Conservation (phyloP, 805 yeast genomes). For the Metschnikowia lunata region DNA sequence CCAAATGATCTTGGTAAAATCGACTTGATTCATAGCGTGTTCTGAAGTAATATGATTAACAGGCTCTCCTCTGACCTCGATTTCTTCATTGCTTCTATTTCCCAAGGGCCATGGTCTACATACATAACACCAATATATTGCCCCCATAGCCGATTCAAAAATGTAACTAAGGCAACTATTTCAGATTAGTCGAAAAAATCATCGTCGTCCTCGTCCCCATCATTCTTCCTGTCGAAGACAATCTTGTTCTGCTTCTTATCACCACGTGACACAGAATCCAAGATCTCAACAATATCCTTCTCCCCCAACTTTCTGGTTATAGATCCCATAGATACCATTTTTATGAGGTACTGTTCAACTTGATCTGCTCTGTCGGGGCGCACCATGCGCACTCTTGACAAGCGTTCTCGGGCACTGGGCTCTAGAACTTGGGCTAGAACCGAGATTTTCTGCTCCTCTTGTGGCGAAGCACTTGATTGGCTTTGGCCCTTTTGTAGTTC, state of each 20-base stretch:
- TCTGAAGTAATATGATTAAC: too few relatives aligned
- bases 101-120: too few relatives aligned
- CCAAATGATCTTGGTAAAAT: too few relatives aligned
- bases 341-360: conserved; percentile 75
- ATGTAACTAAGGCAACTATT: too few relatives aligned
- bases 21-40: too few relatives aligned
- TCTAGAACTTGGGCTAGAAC: conserved; percentile 67
- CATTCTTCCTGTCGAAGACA: conserved; percentile 47
- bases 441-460: conserved; percentile 36
- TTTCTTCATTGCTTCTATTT: too few relatives aligned
- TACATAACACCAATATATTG: too few relatives aligned
- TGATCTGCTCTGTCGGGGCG: conserved; percentile 87
- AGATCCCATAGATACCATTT: conserved; percentile 73
- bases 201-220: conserved; percentile 28
- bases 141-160: too few relatives aligned
- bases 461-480: conserved; percentile 12
- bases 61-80: too few relatives aligned
- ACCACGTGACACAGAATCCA: conserved; percentile 78
- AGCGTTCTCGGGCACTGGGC: conserved; percentile 80
- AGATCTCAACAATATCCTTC: conserved; percentile 72
- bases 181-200: conserved; percentile 29
- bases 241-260: conserved; percentile 63
- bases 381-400: conserved; percentile 81
- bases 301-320: conserved; percentile 72
- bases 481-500: conserved; percentile 66